Evolutionary conservation across 1,284 basidiomycete species (phyloP).

Genomic region (Cryptococcus deneoformans): DNA sequence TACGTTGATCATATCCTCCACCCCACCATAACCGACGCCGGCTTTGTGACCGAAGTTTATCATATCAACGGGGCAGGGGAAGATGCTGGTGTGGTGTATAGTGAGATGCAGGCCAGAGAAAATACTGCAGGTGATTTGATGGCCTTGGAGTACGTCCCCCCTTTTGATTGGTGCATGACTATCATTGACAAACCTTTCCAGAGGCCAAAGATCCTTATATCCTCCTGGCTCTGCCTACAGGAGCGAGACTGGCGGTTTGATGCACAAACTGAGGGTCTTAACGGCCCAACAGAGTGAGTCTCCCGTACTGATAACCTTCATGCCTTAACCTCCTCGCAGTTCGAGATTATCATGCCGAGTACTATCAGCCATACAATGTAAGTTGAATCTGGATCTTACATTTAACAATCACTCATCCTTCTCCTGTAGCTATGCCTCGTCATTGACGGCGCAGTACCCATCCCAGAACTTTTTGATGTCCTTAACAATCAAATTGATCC

Average conservation of each 20-base stretch:
- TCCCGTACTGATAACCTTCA: not conserved
- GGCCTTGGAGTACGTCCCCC: constrained; percentile 62
- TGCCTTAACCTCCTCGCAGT: constrained; percentile 56
- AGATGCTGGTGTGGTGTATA: constrained; percentile 95
- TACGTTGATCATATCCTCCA: constrained; percentile 98
- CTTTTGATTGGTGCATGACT: constrained; percentile 6
- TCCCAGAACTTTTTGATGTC: constrained; percentile 59
- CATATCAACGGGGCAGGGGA: constrained; percentile 89
- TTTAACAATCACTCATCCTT: constrained; percentile 38
- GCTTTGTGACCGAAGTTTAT: constrained; percentile 92
- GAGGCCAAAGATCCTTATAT: constrained; percentile 75
- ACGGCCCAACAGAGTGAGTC: constrained; percentile 82
- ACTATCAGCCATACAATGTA: constrained; percentile 95
- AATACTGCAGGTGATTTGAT: constrained; percentile 90
- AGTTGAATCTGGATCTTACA: constrained; percentile 45
- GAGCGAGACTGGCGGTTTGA: constrained; percentile 94
- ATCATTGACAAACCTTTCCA: constrained; percentile 41
- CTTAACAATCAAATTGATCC: constrained; percentile 81
- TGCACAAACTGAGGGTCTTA: constrained; percentile 84
- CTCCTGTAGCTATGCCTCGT: constrained; percentile 51
- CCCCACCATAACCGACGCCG: constrained; percentile 87
- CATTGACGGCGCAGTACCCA: constrained; percentile 55
- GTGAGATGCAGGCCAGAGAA: constrained; percentile 97
- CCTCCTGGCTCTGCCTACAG: constrained; percentile 83
- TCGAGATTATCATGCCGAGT: constrained; percentile 81